Percentiles rank a stretch among this genome's conserved stretches.
Conservation (phyloP, 768 basidiomycete genomes). For the Daedaleopsis sinensis region DNA sequence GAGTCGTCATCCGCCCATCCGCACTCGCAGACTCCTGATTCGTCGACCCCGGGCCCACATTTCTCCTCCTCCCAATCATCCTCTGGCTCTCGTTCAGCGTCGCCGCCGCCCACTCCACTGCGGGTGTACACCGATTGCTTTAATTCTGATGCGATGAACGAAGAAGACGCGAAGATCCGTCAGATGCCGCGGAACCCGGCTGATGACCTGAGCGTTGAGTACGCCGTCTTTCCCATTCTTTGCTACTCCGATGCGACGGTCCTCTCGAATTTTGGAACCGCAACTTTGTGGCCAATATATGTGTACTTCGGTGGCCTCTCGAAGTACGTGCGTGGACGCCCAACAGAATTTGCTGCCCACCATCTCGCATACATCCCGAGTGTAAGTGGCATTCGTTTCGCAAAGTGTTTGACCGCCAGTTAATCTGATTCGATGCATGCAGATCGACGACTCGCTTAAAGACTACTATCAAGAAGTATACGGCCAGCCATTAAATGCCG, state of each 20-base stretch:
- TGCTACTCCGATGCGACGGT: conserved; percentile 33
- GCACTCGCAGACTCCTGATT: no score
- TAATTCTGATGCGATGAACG: conserved; percentile 15
- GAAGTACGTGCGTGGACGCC: conserved; percentile 39
- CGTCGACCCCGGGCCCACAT: no score
- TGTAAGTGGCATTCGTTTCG: not conserved
- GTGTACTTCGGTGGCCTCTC: conserved; percentile 41
- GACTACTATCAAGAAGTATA: not conserved
- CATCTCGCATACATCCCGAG: conserved; percentile 30
- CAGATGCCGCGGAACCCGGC: conserved; percentile 6
- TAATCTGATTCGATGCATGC: no score
- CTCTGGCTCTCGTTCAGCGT: no score
- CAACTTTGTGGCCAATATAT: conserved; percentile 44
- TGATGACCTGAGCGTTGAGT: not conserved
- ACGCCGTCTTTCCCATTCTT: conserved; percentile 19
- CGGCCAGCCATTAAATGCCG: no score
- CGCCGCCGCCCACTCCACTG: no score
- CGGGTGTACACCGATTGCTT: conserved; percentile 20
- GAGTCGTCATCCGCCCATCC: no score
- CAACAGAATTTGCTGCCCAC: conserved; percentile 35
- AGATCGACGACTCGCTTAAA: not conserved
- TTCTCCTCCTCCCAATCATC: no score
- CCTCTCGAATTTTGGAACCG: conserved; percentile 29
- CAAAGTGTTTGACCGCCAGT: no score
- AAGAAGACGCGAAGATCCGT: conserved; percentile 16